Percentiles rank a stretch among this genome's conserved stretches.
Evolutionary conservation across 1,284 basidiomycete species (phyloP).

Genomic region (Sanghuangporus baumii): DNA sequence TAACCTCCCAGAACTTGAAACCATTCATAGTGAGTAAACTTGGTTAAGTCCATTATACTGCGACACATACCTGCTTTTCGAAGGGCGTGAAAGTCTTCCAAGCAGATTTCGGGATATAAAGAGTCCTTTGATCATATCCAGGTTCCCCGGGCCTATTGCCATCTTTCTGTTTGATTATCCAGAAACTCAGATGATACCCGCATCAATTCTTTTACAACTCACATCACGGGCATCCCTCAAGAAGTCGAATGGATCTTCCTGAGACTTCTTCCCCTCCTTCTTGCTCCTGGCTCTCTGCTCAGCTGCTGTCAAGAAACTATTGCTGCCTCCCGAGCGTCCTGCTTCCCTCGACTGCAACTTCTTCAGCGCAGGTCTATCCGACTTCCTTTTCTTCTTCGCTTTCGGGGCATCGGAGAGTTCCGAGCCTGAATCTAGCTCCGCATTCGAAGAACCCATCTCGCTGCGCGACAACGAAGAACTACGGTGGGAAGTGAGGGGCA

Average conservation of each 20-base stretch:
- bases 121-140: constrained; percentile 90
- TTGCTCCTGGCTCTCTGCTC: constrained; percentile 73
- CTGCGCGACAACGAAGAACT: constrained; percentile 14
- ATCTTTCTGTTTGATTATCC: constrained; percentile 59
- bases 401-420: constrained; percentile 20
- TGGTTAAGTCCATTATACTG: background rate
- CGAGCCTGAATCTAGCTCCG: constrained; percentile 9
- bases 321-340: constrained; percentile 26
- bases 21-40: background rate
- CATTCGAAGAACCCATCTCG: constrained; percentile 9
- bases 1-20: constrained; percentile 80
- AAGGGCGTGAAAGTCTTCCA: constrained; percentile 93
- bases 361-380: constrained; percentile 25
- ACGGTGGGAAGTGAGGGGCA: constrained; percentile 14
- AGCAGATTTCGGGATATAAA: constrained; percentile 74
- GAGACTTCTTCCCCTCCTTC: constrained; percentile 78
- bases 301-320: constrained; percentile 77
- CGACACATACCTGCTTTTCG: constrained; percentile 73
- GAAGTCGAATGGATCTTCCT: constrained; percentile 83
- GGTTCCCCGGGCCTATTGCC: constrained; percentile 73
- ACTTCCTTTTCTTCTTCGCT: constrained; percentile 21
- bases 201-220: constrained; percentile 22
- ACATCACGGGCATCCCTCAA: constrained; percentile 74
- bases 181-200: background rate
- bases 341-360: constrained; percentile 24